phyloP scores from a whole-genome alignment of 139 green algal species.

The Chlorella sp. region DNA sequence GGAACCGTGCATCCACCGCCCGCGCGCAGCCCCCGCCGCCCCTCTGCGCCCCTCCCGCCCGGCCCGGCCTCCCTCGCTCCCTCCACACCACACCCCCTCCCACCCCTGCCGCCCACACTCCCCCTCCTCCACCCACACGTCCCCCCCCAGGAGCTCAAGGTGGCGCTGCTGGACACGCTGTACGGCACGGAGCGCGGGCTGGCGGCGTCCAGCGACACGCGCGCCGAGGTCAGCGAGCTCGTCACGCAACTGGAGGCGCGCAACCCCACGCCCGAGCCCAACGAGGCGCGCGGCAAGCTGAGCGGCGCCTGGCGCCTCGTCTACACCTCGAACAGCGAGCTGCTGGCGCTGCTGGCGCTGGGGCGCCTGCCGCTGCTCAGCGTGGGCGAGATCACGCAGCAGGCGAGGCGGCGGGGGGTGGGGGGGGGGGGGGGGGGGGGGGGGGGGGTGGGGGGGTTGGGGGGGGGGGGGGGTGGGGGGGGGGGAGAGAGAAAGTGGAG shows the following conservation, averaged over 20 bases:
- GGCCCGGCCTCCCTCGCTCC: too few relatives aligned
- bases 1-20: too few relatives aligned
- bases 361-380: slow-evolving; percentile 77
- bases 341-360: slow-evolving; percentile 80
- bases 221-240: slow-evolving; percentile 90
- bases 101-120: too few relatives aligned
- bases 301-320: slow-evolving; percentile 81
- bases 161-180: slow-evolving; percentile 82
- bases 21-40: too few relatives aligned
- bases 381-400: slow-evolving; percentile 88
- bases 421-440: too few relatives aligned
- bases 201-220: slow-evolving; percentile 61
- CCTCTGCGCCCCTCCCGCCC: too few relatives aligned
- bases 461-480: too few relatives aligned
- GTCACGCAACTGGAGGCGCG: slow-evolving; percentile 90
- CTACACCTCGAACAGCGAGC: slow-evolving; percentile 90
- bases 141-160: slow-evolving; percentile 63
- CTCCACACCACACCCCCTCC: too few relatives aligned
- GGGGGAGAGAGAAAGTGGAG: too few relatives aligned
- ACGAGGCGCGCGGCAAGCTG: slow-evolving; percentile 57
- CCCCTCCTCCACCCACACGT: too few relatives aligned
- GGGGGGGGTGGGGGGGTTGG: too few relatives aligned
- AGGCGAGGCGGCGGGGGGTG: too few relatives aligned
- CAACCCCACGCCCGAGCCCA: slow-evolving; percentile 80
- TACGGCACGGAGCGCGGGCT: slow-evolving; percentile 86